A percentile compares a stretch with the other conserved stretches of the same genome.
phyloP scores from a whole-genome alignment of 306 rosid species.

The Clitoria ternatea region DNA sequence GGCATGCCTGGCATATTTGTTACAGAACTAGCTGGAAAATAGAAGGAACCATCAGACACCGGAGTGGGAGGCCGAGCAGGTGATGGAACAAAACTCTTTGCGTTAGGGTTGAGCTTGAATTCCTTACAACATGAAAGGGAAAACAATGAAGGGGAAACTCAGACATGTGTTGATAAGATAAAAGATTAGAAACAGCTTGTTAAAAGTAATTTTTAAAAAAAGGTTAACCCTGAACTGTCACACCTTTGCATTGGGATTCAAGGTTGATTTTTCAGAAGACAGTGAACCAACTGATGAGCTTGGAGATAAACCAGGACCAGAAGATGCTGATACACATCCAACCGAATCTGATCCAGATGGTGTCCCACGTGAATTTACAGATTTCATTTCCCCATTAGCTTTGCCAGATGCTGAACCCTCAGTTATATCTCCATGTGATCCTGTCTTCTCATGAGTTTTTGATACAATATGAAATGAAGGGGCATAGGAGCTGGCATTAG shows the following conservation, averaged over 20 bases:
- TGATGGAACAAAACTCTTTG: conserved; percentile 82
- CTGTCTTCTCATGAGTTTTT: conserved; percentile 52
- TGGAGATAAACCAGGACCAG: conserved; percentile 70
- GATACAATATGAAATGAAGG: conserved; percentile 38
- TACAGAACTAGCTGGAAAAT: conserved; percentile 50
- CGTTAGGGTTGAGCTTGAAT: conserved; percentile 91
- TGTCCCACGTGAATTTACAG: conserved; percentile 43
- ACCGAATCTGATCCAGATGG: conserved; percentile 54
- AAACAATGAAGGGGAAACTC: not conserved
- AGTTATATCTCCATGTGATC: conserved; percentile 33
- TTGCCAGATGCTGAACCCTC: conserved; percentile 43
- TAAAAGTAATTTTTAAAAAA: not conserved
- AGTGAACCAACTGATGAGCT: conserved; percentile 86
- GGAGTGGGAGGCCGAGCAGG: conserved; percentile 78
- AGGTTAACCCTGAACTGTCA: conserved; percentile 9
- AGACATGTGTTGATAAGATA: not conserved
- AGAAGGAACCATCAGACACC: conserved; percentile 73
- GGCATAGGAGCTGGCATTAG: conserved; percentile 44
- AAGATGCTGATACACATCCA: conserved; percentile 41
- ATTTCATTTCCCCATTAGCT: conserved; percentile 43
- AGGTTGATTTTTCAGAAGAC: conserved; percentile 75
- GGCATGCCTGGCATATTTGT: conserved; percentile 79
- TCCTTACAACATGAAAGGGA: conserved; percentile 48
- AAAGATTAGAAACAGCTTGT: conserved; percentile 1
- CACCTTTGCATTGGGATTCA: conserved; percentile 97